Conservation (phyloP, 2,329 filamentous ascomycete genomes). For the Colletotrichum endophyticum region DNA sequence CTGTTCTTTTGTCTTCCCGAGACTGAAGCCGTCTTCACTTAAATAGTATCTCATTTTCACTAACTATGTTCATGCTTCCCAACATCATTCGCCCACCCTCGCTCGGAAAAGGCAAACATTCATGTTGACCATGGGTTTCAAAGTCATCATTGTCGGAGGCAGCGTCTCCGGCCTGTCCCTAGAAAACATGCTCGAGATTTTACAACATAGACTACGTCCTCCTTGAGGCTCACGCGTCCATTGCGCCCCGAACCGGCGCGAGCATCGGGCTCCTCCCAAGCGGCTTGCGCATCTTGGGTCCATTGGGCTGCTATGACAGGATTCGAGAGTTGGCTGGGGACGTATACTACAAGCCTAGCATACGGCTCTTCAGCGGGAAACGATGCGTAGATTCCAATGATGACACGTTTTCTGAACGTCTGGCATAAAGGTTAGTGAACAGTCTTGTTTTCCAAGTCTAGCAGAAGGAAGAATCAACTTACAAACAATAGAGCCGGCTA, state of each 20-base stretch:
- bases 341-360: not conserved
- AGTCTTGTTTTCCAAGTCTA: no score
- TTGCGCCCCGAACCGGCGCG: constrained; percentile 52
- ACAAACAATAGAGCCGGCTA: constrained; percentile 27
- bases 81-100: no score
- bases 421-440: not conserved
- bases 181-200: constrained; percentile 41
- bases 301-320: constrained; percentile 39
- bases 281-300: constrained; percentile 53
- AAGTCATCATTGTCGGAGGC: constrained; percentile 45
- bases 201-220: constrained; percentile 52
- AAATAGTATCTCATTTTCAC: no score
- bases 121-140: no score
- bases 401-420: not conserved
- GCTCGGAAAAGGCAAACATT: no score
- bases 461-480: no score
- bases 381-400: constrained; percentile 15
- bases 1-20: no score
- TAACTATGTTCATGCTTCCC: no score
- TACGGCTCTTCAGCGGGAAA: not conserved
- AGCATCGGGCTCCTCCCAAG: no score
- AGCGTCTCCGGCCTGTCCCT: constrained; percentile 43
- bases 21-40: no score
- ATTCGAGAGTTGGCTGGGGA: constrained; percentile 25
- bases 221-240: constrained; percentile 44